Evolutionary conservation across 768 basidiomycete genomes (phyloP).

Genomic region (Lentinula lateritia): DNA sequence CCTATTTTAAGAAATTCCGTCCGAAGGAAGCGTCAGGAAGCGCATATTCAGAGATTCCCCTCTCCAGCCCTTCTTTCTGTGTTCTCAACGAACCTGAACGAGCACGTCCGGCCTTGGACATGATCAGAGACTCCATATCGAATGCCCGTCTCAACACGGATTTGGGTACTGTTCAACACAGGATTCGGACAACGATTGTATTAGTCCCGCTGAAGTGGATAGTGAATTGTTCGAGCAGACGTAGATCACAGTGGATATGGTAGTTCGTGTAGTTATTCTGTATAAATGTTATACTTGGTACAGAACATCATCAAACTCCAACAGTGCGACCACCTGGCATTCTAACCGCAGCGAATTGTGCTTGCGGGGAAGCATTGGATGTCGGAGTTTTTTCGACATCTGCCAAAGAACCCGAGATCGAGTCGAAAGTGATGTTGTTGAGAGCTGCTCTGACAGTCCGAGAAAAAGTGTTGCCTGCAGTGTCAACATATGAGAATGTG

Average conservation of each 20-base stretch:
- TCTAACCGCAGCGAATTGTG: constrained; percentile 16
- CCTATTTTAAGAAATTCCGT: constrained; percentile 54
- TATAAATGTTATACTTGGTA: background rate
- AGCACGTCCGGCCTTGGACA: background rate
- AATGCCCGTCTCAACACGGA: constrained; percentile 32
- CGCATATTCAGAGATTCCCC: constrained; percentile 8
- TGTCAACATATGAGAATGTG: constrained; percentile 56
- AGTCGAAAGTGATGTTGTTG: constrained; percentile 57
- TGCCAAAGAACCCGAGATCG: constrained; percentile 45
- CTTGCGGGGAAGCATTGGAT: background rate
- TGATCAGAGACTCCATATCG: constrained; percentile 13
- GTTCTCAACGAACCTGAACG: constrained; percentile 8
- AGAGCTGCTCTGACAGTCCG: constrained; percentile 56
- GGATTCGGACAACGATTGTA: constrained; percentile 9
- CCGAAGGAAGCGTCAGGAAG: background rate
- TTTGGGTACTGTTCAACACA: constrained; percentile 34
- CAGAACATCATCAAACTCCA: constrained; percentile 5
- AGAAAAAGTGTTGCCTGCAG: constrained; percentile 54
- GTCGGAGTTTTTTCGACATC: background rate
- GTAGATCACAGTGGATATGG: background rate
- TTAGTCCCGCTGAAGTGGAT: background rate
- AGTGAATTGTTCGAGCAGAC: background rate
- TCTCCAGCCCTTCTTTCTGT: constrained; percentile 2
- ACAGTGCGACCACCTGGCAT: constrained; percentile 29
- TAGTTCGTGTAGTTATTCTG: background rate